phyloP scores from a whole-genome alignment of 495 filamentous ascomycete species.

The Hapsidospora chrysogenum region DNA sequence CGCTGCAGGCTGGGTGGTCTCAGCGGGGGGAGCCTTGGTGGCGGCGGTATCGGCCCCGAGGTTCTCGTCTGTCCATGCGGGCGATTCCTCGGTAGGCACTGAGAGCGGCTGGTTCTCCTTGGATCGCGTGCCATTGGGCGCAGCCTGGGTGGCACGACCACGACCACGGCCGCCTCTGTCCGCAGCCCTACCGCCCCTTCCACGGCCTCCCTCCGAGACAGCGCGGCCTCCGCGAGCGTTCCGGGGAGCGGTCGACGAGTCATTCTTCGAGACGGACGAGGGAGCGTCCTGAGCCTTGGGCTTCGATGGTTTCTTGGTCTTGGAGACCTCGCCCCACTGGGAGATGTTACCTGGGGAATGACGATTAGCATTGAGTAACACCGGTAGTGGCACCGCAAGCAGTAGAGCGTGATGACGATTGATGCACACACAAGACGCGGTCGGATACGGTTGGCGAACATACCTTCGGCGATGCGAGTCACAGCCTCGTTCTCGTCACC shows the following conservation, averaged over 20 bases:
- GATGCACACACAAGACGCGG: no score
- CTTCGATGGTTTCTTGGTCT: conserved; percentile 68
- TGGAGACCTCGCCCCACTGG: conserved; percentile 93
- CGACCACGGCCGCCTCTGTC: conserved; percentile 61
- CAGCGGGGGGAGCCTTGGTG: background rate
- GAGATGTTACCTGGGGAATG: conserved; percentile 54
- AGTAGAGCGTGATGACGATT: no score
- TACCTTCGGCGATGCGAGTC: conserved; percentile 85
- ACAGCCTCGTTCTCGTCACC: conserved; percentile 74
- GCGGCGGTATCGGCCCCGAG: background rate
- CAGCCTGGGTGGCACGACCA: conserved; percentile 30
- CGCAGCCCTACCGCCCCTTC: conserved; percentile 55
- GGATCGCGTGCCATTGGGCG: conserved; percentile 29
- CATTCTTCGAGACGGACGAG: conserved; percentile 33
- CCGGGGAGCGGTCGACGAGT: conserved; percentile 17
- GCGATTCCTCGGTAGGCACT: conserved; percentile 28
- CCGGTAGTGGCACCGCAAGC: no score
- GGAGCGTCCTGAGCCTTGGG: conserved; percentile 67
- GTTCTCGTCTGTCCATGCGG: conserved; percentile 14
- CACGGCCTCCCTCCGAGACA: conserved; percentile 47
- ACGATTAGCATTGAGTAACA: background rate
- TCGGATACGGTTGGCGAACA: conserved; percentile 10
- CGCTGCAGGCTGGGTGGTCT: conserved; percentile 15
- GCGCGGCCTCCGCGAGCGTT: conserved; percentile 46
- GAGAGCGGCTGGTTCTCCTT: conserved; percentile 32